Base-by-base conservation (phyloP, 1,284 basidiomycete genomes). In the Leccinum griseonigrum region DNA sequence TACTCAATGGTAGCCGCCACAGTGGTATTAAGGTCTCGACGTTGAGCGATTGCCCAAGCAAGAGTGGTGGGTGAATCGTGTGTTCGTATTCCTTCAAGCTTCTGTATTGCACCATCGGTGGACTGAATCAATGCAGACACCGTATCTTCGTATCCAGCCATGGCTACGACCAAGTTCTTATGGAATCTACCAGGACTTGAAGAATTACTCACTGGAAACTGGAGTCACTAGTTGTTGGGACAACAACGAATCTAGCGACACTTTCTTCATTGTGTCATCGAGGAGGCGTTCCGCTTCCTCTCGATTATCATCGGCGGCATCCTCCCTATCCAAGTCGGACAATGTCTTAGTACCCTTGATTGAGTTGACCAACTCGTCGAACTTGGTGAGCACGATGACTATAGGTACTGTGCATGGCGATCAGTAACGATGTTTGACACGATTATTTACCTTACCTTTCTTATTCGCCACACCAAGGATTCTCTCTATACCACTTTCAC, bases 351-450 rank as follows among this genome's bases (percentile, higher is more conserved):
- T 28, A 29, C 4, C 14, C 10, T 22, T n/a, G 13, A 22, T 40
- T 36, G 48, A 58, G 48, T 32, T n/a, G 16, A 60, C 58, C 38
- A 59, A 34, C n/a, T 16, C 36, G 29, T 59, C 59, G 13, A 60
- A 60, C 57, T 58, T 59, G 3, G 59, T 59, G 46, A 60, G 59
- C 28, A 60, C 56, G 36, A 59, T 59, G 34, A 60, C 32, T 16
- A 60, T 22, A 14, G 59, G 59, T 8, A 60, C 59, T 60, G 18
- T 58, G 14, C 13, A 26, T 32, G 13, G 13, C 6, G 11, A 11
- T 38, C 8, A 58, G 32, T 46, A 50, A 40, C 36, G 16, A 13
- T 46, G 48, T 36, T 22, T 7, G 16, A 32, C 34, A n/a, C 11
- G 22, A 29, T 22, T n/a, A 18, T 7, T 38, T 16, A 48, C 8